phyloP scores from a whole-genome alignment of 148 eudicot species.

The Rheum nobile region DNA sequence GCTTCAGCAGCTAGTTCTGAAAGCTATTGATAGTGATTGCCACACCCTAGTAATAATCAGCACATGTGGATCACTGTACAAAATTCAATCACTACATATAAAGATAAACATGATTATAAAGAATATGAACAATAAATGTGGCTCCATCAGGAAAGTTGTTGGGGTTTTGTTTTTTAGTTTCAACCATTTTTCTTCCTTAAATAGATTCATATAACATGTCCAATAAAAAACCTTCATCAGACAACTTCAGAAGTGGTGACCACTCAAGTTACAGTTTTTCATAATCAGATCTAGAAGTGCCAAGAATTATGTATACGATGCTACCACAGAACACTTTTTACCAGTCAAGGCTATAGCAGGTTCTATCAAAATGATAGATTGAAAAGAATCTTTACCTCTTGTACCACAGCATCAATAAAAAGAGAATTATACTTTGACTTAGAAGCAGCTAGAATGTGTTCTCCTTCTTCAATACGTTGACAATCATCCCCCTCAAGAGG shows the following conservation, averaged over 20 bases:
- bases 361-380: background rate
- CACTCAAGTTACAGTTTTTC: background rate
- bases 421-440: constrained; percentile 19
- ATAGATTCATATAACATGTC: background rate
- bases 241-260: constrained; percentile 1
- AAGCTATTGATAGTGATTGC: background rate
- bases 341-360: background rate
- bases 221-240: background rate
- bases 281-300: background rate
- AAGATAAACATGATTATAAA: background rate
- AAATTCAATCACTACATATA: background rate
- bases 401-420: constrained; percentile 45
- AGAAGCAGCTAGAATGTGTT: constrained; percentile 34
- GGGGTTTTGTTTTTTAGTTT: background rate
- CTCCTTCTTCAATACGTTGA: constrained; percentile 33
- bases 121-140: background rate
- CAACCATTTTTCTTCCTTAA: background rate
- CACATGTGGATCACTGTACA: background rate
- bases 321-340: background rate
- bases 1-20: background rate
- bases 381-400: constrained; percentile 28
- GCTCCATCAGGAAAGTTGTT: background rate
- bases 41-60: background rate
- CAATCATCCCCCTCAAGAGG: constrained; percentile 46
- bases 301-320: background rate